These are phyloP conservation scores for Bipolaris gigantea DNA, from an alignment of 2,329 filamentous ascomycete species.

Conservation along the genomic window DNA sequence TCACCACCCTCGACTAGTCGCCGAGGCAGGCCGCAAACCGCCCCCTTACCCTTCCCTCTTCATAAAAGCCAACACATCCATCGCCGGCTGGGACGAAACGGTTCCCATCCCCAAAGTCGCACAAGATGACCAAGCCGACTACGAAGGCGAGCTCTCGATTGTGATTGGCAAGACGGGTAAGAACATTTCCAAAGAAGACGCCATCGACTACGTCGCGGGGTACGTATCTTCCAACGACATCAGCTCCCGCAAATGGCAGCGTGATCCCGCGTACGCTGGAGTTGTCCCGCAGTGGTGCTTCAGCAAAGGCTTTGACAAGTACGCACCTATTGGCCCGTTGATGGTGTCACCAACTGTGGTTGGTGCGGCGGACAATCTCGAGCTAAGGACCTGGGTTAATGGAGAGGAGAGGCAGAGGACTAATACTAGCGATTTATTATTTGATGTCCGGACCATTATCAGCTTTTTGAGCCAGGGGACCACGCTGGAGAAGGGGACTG, in stretches of 20 bases:
- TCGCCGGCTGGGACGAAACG: slow-evolving; percentile 10
- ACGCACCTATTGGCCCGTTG: slow-evolving; percentile 53
- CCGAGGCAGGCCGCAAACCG: slow-evolving; percentile 10
- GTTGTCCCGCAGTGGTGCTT: slow-evolving; percentile 58
- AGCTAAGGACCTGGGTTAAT: slow-evolving; percentile 47
- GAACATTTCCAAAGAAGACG: slow-evolving; percentile 47
- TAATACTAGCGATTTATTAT: slow-evolving; percentile 46
- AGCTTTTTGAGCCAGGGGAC: slow-evolving; percentile 47
- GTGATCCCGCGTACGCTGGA: slow-evolving; percentile 25
- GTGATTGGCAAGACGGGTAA: slow-evolving; percentile 55
- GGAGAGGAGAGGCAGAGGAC: slow-evolving; percentile 48
- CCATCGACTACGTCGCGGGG: slow-evolving; percentile 52
- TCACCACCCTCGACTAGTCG: slow-evolving; percentile 1
- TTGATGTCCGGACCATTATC: slow-evolving; percentile 47
- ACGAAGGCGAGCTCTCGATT: slow-evolving; percentile 37
- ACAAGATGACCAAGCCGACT: slow-evolving; percentile 45
- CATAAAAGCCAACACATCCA: slow-evolving; percentile 4
- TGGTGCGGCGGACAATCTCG: slow-evolving; percentile 44
- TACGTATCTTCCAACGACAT: slow-evolving; percentile 58
- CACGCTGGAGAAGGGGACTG: slow-evolving; percentile 46
- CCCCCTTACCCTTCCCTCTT: slow-evolving; percentile 14
- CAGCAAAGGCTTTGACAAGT: slow-evolving; percentile 57
- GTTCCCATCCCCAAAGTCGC: slow-evolving; percentile 53
- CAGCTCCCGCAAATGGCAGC: slow-evolving; percentile 53
- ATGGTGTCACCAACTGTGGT: slow-evolving; percentile 48